Percentiles rank a stretch among this genome's conserved stretches.
phyloP scores from a whole-genome alignment of 257 asterid species.

The Coffea eugenioides region DNA sequence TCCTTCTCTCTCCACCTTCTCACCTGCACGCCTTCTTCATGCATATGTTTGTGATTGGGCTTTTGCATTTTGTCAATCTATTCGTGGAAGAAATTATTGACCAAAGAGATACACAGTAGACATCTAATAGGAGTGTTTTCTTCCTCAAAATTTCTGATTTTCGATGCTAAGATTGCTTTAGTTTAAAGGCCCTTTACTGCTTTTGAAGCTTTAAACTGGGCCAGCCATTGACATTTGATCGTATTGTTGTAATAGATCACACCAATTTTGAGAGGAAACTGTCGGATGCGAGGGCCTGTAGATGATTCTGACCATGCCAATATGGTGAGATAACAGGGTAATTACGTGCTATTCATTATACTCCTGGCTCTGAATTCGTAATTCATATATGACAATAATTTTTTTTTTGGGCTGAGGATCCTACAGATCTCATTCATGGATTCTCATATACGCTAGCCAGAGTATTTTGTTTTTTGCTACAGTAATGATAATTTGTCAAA shows the following conservation, averaged over 20 bases:
- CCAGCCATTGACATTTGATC: constrained; percentile 15
- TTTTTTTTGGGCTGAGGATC: background rate
- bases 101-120: background rate
- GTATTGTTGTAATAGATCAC: constrained; percentile 37
- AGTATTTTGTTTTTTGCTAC: background rate
- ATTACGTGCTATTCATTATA: constrained; percentile 26
- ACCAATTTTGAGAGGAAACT: constrained; percentile 44
- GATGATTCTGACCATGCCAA: constrained; percentile 47
- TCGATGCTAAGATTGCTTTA: background rate
- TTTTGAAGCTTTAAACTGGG: constrained; percentile 4
- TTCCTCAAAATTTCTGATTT: background rate
- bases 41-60: background rate
- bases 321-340: constrained; percentile 73
- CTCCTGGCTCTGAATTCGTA: background rate
- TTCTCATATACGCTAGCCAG: background rate
- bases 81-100: background rate
- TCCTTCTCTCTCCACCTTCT: background rate
- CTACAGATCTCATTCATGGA: background rate
- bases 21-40: background rate
- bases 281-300: constrained; percentile 55
- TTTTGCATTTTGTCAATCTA: constrained; percentile 7
- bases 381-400: no score
- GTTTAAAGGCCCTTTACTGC: background rate
- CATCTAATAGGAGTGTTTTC: background rate
- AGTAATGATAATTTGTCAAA: background rate